phyloP scores from a whole-genome alignment of 768 basidiomycete genomes.

The Sistotremastrum niveocremeum region DNA sequence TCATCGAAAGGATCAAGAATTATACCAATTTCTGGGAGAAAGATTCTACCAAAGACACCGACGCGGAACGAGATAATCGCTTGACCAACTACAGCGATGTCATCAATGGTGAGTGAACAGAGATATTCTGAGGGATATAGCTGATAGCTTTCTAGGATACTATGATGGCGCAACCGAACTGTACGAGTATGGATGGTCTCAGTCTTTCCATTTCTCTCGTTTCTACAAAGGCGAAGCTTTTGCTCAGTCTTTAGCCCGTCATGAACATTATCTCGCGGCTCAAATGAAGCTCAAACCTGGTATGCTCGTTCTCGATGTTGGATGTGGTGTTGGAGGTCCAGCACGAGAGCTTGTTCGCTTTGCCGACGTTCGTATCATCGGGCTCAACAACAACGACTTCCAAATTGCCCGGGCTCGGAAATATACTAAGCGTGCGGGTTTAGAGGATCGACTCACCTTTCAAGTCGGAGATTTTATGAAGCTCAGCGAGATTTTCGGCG shows the following conservation, averaged over 20 bases:
- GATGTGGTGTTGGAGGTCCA: slow-evolving; percentile 96
- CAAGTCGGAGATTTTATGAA: slow-evolving; percentile 97
- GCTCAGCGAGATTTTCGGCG: slow-evolving; percentile 79
- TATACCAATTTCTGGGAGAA: slow-evolving; percentile 92
- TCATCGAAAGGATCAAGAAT: slow-evolving; percentile 56
- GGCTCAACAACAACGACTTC: slow-evolving; percentile 94
- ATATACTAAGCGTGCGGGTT: slow-evolving; percentile 66
- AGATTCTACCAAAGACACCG: slow-evolving; percentile 55
- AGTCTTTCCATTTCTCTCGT: slow-evolving; percentile 92
- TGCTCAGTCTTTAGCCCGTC: slow-evolving; percentile 61
- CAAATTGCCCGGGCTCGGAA: slow-evolving; percentile 77
- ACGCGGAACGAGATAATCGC: slow-evolving; percentile 54
- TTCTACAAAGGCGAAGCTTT: slow-evolving; percentile 88
- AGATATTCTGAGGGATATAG: neutral
- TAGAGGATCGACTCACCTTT: slow-evolving; percentile 67
- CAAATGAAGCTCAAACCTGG: slow-evolving; percentile 76
- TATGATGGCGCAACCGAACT: slow-evolving; percentile 94
- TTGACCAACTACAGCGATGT: slow-evolving; percentile 81
- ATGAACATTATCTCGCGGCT: slow-evolving; percentile 92
- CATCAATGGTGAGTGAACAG: slow-evolving; percentile 58
- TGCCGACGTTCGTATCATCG: slow-evolving; percentile 70
- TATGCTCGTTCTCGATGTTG: slow-evolving; percentile 96
- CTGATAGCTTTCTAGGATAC: slow-evolving; percentile 39
- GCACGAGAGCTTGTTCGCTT: slow-evolving; percentile 92
- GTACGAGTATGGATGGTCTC: slow-evolving; percentile 89